These are phyloP conservation scores for Hanseniaspora gamundiae DNA, from an alignment of 1,139 yeast genomes.

Conservation along the genomic window DNA sequence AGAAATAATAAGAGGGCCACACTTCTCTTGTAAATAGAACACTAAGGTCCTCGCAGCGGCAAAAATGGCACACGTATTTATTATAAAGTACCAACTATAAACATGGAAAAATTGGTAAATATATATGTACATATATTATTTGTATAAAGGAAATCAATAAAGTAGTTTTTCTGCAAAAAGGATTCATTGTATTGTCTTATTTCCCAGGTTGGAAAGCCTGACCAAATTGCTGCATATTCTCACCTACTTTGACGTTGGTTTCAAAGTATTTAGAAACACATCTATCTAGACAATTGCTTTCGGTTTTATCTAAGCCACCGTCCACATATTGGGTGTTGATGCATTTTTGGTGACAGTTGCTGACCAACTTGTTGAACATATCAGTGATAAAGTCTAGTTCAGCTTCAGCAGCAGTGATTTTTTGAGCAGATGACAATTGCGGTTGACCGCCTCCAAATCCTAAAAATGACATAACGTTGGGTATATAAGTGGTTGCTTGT, in stretches of 20 bases:
- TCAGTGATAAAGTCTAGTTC: constrained; percentile 95
- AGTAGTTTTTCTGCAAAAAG: too few species aligned
- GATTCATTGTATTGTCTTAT: too few species aligned
- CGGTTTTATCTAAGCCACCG: constrained; percentile 72
- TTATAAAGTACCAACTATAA: not conserved
- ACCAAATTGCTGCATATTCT: constrained; percentile 69
- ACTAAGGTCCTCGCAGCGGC: too few species aligned
- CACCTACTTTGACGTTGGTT: constrained; percentile 93
- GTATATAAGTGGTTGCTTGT: too few species aligned
- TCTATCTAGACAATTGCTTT: constrained; percentile 87
- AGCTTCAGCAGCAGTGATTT: constrained; percentile 72
- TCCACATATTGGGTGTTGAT: constrained; percentile 53
- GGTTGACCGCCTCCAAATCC: constrained; percentile 82
- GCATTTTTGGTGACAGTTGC: constrained; percentile 86
- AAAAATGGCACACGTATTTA: too few species aligned
- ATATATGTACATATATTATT: too few species aligned
- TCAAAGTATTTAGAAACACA: constrained; percentile 96
- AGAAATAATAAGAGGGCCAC: too few species aligned
- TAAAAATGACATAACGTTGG: constrained; percentile 48
- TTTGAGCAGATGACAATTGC: constrained; percentile 61
- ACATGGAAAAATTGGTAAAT: too few species aligned
- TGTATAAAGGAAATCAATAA: too few species aligned
- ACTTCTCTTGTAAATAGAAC: not conserved
- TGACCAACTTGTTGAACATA: constrained; percentile 80
- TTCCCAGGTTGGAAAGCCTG: constrained; percentile 32